Base-by-base conservation (phyloP, 176 grass and related monocot genomes). In the Zizania latifolia region DNA sequence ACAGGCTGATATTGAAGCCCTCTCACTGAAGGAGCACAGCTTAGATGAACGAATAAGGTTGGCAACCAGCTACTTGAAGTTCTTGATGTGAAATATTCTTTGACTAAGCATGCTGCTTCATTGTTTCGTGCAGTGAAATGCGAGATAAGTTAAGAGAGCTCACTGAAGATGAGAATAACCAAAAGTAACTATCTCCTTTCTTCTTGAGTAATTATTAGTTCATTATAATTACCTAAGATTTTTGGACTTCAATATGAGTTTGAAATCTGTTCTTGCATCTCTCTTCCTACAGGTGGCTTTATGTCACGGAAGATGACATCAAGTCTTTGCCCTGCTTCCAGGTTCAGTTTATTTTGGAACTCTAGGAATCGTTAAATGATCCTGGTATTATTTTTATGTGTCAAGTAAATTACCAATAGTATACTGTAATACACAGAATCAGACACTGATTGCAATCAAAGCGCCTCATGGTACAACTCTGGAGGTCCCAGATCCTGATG, bases 381-480 rank as follows among this genome's bases (percentile, higher is more conserved):
- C 2, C 17, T 2, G 4, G 10, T 28, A 29, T 15, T 15, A n/a
- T 72, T 38, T 46, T 38, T 37, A 46, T 77, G 37, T 23, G 38
- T 68, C 37, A 58, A 53, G n/a, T 78, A 50, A 79, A 59, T 26
- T 58, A 29, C 36, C 13, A 58, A 22, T 79, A 58, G 17, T 16
- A 1, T 24, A 8, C 13, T 61, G 10, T 26, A 82, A 62, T 59
- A 13, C 86, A 38, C 86, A 97, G 94, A 93, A 97, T 79, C 82
- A 97, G 29, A 93, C 90, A 55, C 46, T 97, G 54, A 93, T 97
- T 29, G 90, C 82, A 76, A 92, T 97, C 79, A 97, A 86, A 87
- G 94, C 94, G 50, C 93, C 93, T 35, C 88, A 93, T 82, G 93
- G 87, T 74, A 97, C 93, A 77, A 97, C 93, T 70, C 81, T 97